Evolutionary conservation across 2,329 filamentous ascomycete genomes (phyloP).

Genomic region (Botrytis cinerea): DNA sequence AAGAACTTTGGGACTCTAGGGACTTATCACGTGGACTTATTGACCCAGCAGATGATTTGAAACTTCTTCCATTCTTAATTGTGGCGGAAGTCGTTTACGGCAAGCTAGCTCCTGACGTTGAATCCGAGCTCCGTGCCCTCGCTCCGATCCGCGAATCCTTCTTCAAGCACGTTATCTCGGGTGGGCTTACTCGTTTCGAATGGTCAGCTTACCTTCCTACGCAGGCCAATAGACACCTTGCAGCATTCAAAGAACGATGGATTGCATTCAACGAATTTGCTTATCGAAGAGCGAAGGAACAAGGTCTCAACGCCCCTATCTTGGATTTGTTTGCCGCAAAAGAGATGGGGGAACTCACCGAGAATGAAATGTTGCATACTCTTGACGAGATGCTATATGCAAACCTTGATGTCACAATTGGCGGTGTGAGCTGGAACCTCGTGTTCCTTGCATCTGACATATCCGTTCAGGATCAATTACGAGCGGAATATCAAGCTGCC

Average conservation of each 20-base stretch:
- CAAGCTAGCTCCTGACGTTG: slow-evolving; percentile 34
- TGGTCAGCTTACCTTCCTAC: slow-evolving; percentile 39
- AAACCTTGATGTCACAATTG: slow-evolving; percentile 51
- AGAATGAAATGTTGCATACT: slow-evolving; percentile 45
- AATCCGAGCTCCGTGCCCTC: slow-evolving; percentile 35
- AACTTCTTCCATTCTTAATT: slow-evolving; percentile 44
- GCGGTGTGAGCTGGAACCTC: slow-evolving; percentile 48
- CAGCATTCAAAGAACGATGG: slow-evolving; percentile 41
- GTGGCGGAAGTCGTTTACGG: slow-evolving; percentile 47
- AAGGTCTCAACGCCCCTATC: slow-evolving; percentile 7
- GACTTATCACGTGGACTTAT: slow-evolving; percentile 26
- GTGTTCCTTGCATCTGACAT: slow-evolving; percentile 46
- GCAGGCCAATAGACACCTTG: slow-evolving; percentile 36
- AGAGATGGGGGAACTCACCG: slow-evolving; percentile 33
- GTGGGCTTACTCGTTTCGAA: slow-evolving; percentile 41
- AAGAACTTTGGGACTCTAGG: slow-evolving; percentile 15
- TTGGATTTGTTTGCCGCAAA: slow-evolving; percentile 32
- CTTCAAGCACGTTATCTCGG: slow-evolving; percentile 42
- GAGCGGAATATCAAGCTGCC: slow-evolving; percentile 3
- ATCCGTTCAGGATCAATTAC: slow-evolving; percentile 36
- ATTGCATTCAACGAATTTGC: slow-evolving; percentile 41
- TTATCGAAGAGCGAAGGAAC: slow-evolving; percentile 25
- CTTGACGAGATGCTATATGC: slow-evolving; percentile 51
- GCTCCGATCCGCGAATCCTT: slow-evolving; percentile 41
- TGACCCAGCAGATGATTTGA: slow-evolving; percentile 34